phyloP scores from a whole-genome alignment of 345 rosid species.

The Corchorus capsularis region DNA sequence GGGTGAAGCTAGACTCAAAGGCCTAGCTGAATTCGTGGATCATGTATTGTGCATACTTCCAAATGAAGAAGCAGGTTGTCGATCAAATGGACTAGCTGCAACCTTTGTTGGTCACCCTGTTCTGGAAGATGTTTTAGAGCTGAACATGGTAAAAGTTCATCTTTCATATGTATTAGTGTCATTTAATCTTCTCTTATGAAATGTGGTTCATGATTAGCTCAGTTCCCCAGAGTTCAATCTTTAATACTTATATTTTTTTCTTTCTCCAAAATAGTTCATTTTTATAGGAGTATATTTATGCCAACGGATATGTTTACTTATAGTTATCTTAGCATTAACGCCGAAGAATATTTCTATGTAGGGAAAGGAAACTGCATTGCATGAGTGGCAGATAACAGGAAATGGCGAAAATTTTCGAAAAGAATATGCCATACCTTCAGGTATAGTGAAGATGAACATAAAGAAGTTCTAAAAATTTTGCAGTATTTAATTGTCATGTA shows the following conservation, averaged over 20 bases:
- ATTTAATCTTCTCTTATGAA: neutral
- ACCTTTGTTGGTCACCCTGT: slow-evolving; percentile 89
- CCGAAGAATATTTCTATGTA: slow-evolving; percentile 30
- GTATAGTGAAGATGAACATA: slow-evolving; percentile 35
- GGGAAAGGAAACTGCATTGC: slow-evolving; percentile 44
- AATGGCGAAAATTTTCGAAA: slow-evolving; percentile 43
- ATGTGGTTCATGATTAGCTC: neutral
- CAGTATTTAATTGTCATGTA: neutral
- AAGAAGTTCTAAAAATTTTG: neutral
- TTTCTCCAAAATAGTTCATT: neutral
- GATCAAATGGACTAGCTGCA: slow-evolving; percentile 66
- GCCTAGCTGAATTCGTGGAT: slow-evolving; percentile 71
- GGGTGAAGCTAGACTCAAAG: slow-evolving; percentile 74
- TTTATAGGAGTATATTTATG: neutral
- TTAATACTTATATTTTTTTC: neutral
- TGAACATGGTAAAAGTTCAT: slow-evolving; percentile 46
- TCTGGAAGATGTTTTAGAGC: slow-evolving; percentile 72
- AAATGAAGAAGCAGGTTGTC: slow-evolving; percentile 63
- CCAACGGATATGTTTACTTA: neutral
- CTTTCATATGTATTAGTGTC: slow-evolving; percentile 6
- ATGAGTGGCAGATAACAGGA: slow-evolving; percentile 51
- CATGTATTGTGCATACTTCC: slow-evolving; percentile 94
- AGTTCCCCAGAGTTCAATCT: neutral
- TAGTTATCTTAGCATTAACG: slow-evolving; percentile 18
- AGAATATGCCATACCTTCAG: slow-evolving; percentile 55